These are phyloP conservation scores for Furcasterigmium furcatum DNA, from an alignment of 2,329 filamentous ascomycete species.

Conservation along the genomic window DNA sequence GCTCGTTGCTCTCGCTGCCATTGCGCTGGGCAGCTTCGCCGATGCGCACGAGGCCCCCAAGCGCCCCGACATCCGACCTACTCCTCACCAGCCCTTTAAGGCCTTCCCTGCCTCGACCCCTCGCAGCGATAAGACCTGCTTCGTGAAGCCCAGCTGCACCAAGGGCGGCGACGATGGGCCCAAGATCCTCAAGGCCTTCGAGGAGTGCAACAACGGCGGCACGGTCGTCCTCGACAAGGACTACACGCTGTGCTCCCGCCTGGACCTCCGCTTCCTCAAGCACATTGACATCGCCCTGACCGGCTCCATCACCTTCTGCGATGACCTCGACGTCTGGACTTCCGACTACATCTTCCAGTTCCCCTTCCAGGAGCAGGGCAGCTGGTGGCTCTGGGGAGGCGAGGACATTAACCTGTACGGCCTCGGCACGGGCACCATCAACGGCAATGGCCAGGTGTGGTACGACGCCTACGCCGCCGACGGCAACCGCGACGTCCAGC, in stretches of 20 bases:
- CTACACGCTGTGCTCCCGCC: conserved; percentile 60
- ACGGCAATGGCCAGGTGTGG: conserved; percentile 63
- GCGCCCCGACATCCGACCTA: not conserved
- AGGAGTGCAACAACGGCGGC: conserved; percentile 60
- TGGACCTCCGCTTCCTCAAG: conserved; percentile 63
- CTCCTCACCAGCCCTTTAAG: not conserved
- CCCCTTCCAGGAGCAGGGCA: conserved; percentile 61
- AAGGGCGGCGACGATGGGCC: conserved; percentile 24
- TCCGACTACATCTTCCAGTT: conserved; percentile 61
- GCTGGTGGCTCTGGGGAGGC: conserved; percentile 26
- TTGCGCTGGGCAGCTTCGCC: too few species aligned
- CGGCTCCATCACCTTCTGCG: conserved; percentile 58
- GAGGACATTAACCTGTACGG: conserved; percentile 60
- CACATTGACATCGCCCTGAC: conserved; percentile 57
- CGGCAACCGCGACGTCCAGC: conserved; percentile 47
- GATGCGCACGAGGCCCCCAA: not conserved
- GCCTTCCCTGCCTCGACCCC: not conserved
- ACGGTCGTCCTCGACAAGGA: conserved; percentile 55
- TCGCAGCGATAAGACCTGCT: conserved; percentile 1
- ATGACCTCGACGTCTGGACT: conserved; percentile 65
- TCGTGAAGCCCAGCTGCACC: conserved; percentile 10
- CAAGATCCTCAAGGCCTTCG: conserved; percentile 51
- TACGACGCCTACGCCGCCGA: conserved; percentile 54
- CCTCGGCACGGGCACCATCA: conserved; percentile 34
- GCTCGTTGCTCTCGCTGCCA: too few species aligned